Percentiles rank a stretch among this genome's conserved stretches.
Conservation (phyloP, 2,329 filamentous ascomycete genomes). For the Pestalotiopsis sp. region DNA sequence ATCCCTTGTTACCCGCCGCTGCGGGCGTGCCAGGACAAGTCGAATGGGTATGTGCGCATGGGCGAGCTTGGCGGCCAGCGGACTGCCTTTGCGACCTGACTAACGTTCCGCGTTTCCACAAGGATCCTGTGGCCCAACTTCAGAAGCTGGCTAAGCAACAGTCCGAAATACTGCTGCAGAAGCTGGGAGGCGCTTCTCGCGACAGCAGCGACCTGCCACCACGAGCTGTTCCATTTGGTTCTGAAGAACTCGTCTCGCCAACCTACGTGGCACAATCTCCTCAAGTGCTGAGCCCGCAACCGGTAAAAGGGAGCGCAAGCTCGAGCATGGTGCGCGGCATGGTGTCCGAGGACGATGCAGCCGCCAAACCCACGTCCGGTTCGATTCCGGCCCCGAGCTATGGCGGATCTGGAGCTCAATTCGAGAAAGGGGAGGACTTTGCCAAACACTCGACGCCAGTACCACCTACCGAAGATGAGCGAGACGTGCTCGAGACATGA, state of each 20-base stretch:
- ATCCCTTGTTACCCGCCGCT: slow-evolving; percentile 68
- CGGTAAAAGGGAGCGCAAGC: slow-evolving; percentile 40
- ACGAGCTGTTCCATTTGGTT: slow-evolving; percentile 54
- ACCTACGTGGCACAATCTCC: slow-evolving; percentile 44
- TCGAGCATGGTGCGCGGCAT: slow-evolving; percentile 30
- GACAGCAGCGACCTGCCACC: slow-evolving; percentile 47
- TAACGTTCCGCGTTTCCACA: slow-evolving; percentile 51
- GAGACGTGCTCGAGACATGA: slow-evolving; percentile 14
- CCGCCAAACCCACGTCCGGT: slow-evolving; percentile 11
- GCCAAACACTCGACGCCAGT: slow-evolving; percentile 38
- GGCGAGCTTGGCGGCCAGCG: slow-evolving; percentile 46
- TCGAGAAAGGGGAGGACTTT: slow-evolving; percentile 51
- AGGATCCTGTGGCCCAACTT: slow-evolving; percentile 73
- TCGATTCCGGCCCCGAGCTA: slow-evolving; percentile 48
- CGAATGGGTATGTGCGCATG: slow-evolving; percentile 88
- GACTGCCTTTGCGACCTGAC: slow-evolving; percentile 58
- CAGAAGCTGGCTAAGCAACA: slow-evolving; percentile 70
- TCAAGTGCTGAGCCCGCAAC: slow-evolving; percentile 41
- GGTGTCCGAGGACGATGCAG: slow-evolving; percentile 20
- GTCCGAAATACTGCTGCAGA: slow-evolving; percentile 60
- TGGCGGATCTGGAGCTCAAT: slow-evolving; percentile 49
- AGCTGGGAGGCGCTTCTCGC: slow-evolving; percentile 39
- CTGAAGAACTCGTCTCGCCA: slow-evolving; percentile 46
- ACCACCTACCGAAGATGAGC: slow-evolving; percentile 32
- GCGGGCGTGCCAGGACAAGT: slow-evolving; percentile 83